Base-by-base conservation (phyloP, 352 stramenopile species). In the Phytophthora pluvialis region DNA sequence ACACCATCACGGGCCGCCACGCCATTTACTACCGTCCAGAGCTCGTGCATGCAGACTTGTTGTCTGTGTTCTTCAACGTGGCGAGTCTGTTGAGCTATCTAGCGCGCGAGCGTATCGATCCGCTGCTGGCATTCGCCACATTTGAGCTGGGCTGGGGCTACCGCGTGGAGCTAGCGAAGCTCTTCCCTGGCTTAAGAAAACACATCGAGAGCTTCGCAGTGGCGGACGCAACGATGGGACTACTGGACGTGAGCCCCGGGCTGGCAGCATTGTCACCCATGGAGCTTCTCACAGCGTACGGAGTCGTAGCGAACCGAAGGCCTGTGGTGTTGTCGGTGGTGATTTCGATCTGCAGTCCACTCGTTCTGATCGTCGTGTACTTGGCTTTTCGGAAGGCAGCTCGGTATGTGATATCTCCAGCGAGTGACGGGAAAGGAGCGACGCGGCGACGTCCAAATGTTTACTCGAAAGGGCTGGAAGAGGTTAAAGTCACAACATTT, bases 21-120 rank as follows among this genome's bases (percentile, higher is more conserved):
- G 13, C 56, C 2, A 54, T 70, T 12, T 68, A 67, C 28, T 67
- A 78, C 40, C 46, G 73, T 3, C 52, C 56, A 10, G 46, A 58
- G 18, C 60, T 81, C 13, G 46, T 60, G 1, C 62, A 64, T 15
- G 68, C 72, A 0, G 75, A 81, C 35, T n/a, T 83, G 5, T 10
- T 83, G 12, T 43, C 61, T 0, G 31, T 80, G n/a, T 80, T 71
- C 32, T 28, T 80, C 28, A 70, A 64, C 3, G 12, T 56, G 4
- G 43, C 38, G 4, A 42, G 51, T 7, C 8, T 70, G 7, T 15
- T 78, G 0, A 68, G 66, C 5, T 64, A 63, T 28, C 4, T 72
- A 11, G 40, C 47, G 1, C 54, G 33, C 3, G 60, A 72, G 15
- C 68, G 60, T 3, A 42, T 80, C 10, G 72, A 80, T 38, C 68